Conservation (phyloP, 1,139 yeast species). For the Candida tunisiensis region DNA sequence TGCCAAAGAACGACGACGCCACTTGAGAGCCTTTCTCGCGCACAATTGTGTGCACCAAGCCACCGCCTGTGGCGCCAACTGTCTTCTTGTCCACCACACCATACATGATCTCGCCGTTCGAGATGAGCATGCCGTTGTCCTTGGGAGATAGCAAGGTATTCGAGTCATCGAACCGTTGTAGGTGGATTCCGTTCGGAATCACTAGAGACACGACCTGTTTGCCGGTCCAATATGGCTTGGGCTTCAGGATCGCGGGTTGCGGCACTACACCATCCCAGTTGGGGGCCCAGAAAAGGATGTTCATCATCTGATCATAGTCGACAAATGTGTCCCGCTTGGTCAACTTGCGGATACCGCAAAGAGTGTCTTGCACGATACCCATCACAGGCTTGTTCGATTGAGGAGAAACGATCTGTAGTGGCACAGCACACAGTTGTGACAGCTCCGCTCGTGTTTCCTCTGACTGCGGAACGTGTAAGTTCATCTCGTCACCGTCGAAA, state of each 20-base stretch:
- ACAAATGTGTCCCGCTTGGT: conserved; percentile 79
- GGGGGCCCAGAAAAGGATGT: conserved; percentile 94
- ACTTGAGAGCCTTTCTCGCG: conserved; percentile 90
- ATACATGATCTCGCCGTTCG: conserved; percentile 86
- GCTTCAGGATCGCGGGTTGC: conserved; percentile 88
- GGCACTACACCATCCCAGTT: conserved; percentile 98
- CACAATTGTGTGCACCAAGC: conserved; percentile 91
- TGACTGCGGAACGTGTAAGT: conserved; percentile 97
- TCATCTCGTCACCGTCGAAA: conserved; percentile 99
- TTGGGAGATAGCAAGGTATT: conserved; percentile 72
- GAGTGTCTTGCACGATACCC: conserved; percentile 99
- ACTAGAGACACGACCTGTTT: conserved; percentile 87
- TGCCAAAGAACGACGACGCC: conserved; percentile 84
- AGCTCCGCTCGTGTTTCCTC: conserved; percentile 96
- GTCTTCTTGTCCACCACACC: conserved; percentile 98
- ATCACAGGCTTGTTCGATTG: conserved; percentile 97
- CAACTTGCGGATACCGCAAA: conserved; percentile 94
- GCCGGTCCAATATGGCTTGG: conserved; percentile 96
- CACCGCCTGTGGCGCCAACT: conserved; percentile 97
- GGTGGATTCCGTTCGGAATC: conserved; percentile 88
- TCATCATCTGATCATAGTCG: conserved; percentile 90
- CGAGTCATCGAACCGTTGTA: conserved; percentile 85
- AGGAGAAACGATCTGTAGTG: conserved; percentile 93
- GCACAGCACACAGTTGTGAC: conserved; percentile 90
- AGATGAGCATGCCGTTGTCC: conserved; percentile 83